Evolutionary conservation across 306 rosid genomes (phyloP), one percentile per base, ranked within the genome.

Genomic region (Gastrolobium bilobum): DNA sequence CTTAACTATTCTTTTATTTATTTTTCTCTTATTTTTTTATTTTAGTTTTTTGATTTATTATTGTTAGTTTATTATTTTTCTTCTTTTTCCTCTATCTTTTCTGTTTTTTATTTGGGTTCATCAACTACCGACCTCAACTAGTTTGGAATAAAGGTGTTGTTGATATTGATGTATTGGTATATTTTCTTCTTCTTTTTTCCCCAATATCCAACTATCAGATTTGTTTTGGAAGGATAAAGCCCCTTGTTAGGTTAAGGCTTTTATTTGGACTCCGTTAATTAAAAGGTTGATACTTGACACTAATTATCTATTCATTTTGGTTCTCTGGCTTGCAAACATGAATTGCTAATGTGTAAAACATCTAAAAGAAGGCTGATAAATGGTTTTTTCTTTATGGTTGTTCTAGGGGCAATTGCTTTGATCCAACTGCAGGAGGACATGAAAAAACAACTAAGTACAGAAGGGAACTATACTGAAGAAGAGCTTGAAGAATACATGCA

Each of bases 341-440:
- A 70, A 75, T 60, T 73, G 57, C 61, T 58, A 30, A 46, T 47
- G 71, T 66, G 30, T 43, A 58, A 59, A 67, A 40, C 29, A 61
- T 52, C 59, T 42, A 71, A 10, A 14, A 3, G 30, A 63, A 66
- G 84, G 62, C 65, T 83, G 65, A 79, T 77, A 34, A 67, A 70
- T 62, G 73, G 56, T 30, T 84, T 84, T 29, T 70, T 69, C 54
- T 74, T 78, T n/a, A 51, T 69, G 86, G 66, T 62, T 75, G 70
- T 82, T 81, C 63, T 79, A 94, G 99, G 99, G 77, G 99, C 97
- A 54, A 89, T 95, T 85, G 98, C 99, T 80, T 75, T 95, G 86
- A 86, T 95, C 89, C 99, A 95, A 89, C 86, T 95, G 73, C 99
- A 95, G 86, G 99, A 95, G 85, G 99, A 95, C 86, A 88, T 95